Evolutionary conservation across 1,284 basidiomycete species (phyloP).

Genomic region (Ganoderma meredithae): DNA sequence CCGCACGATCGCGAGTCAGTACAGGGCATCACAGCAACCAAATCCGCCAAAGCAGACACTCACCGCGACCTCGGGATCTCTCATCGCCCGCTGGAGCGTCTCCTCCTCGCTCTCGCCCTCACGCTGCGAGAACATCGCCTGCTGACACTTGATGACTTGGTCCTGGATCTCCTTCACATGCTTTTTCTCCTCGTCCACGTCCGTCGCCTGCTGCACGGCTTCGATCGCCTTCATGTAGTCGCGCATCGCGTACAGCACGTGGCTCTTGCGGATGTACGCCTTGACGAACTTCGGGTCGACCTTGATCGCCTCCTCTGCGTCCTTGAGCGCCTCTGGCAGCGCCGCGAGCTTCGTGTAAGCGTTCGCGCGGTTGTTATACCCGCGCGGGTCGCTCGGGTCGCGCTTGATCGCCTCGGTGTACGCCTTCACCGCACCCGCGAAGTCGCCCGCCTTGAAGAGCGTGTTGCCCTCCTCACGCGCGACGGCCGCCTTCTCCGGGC

Average conservation of each 20-base stretch:
- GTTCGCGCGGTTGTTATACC: conserved; percentile 97
- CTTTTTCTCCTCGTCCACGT: conserved; percentile 80
- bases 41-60: conserved; percentile 13
- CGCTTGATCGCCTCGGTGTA: conserved; percentile 99
- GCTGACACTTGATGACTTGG: conserved; percentile 82
- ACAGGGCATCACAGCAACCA: neutral
- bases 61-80: conserved; percentile 94
- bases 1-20: conserved; percentile 22
- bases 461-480: conserved; percentile 94
- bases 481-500: conserved; percentile 84
- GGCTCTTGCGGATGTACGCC: conserved; percentile 95
- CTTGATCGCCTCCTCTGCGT: conserved; percentile 93
- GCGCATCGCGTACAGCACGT: conserved; percentile 90
- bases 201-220: conserved; percentile 77
- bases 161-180: conserved; percentile 84
- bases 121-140: conserved; percentile 85
- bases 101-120: conserved; percentile 92
- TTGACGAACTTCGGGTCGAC: conserved; percentile 93
- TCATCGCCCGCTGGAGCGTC: conserved; percentile 93
- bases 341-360: conserved; percentile 97
- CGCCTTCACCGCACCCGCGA: conserved; percentile 90
- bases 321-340: conserved; percentile 95
- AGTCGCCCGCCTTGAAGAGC: conserved; percentile 92
- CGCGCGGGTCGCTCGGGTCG: conserved; percentile 88
- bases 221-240: conserved; percentile 90